Conservation (phyloP, 768 basidiomycete species). For the Termitomyces bulborhizus region DNA sequence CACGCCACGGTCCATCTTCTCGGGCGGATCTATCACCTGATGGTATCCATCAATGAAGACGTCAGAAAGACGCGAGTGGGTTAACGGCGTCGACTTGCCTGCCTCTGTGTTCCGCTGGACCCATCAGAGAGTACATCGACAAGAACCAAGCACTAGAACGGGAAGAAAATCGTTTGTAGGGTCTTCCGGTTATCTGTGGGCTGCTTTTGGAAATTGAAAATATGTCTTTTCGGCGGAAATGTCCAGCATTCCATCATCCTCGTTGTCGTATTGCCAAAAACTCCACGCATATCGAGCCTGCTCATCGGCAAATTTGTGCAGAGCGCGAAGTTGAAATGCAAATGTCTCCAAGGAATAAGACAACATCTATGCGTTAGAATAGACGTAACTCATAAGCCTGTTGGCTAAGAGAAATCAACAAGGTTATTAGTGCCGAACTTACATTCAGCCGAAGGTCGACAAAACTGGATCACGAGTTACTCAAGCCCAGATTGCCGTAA, state of each 20-base stretch:
- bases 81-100: not conserved
- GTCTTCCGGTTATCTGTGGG: not conserved
- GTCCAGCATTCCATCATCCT: not conserved
- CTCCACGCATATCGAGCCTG: slow-evolving; percentile 26
- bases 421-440: slow-evolving; percentile 1
- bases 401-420: slow-evolving; percentile 9
- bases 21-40: not conserved
- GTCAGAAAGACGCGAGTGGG: slow-evolving; percentile 4
- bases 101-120: slow-evolving; percentile 1
- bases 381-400: slow-evolving; percentile 17
- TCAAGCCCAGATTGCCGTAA: slow-evolving; percentile 24
- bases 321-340: slow-evolving; percentile 32
- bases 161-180: not conserved
- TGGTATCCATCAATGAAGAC: slow-evolving; percentile 18
- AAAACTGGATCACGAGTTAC: slow-evolving; percentile 4
- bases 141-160: not conserved
- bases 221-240: not conserved
- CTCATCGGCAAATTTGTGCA: slow-evolving; percentile 37
- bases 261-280: slow-evolving; percentile 20
- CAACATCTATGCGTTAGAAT: not conserved
- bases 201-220: not conserved
- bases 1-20: not conserved
- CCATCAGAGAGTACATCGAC: not conserved
- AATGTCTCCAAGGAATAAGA: slow-evolving; percentile 20
- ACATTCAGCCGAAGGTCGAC: slow-evolving; percentile 21